These are phyloP conservation scores for Diaporthe helianthi DNA, from an alignment of 2,329 filamentous ascomycete genomes.

Conservation along the genomic window DNA sequence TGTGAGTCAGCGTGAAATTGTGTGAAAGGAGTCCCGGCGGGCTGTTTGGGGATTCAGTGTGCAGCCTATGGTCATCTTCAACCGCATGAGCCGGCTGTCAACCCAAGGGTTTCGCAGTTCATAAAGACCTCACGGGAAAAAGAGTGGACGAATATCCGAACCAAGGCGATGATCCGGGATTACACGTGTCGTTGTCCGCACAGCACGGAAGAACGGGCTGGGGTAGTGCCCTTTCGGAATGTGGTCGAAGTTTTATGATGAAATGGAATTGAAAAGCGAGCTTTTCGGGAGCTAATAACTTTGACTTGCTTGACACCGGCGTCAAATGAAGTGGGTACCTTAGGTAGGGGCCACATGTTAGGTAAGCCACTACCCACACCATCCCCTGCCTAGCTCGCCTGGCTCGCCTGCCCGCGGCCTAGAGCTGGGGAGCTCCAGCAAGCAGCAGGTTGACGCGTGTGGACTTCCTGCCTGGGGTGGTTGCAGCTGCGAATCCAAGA, in stretches of 20 bases:
- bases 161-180: not conserved
- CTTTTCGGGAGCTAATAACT: constrained; percentile 16
- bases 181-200: not conserved
- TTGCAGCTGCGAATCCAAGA: constrained; percentile 15
- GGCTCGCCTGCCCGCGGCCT: constrained; percentile 2
- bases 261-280: not conserved
- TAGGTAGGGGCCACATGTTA: not conserved
- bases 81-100: constrained; percentile 22
- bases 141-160: not conserved
- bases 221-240: not conserved
- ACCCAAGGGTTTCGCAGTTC: constrained; percentile 5
- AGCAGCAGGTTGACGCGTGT: constrained; percentile 20
- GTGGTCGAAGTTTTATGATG: constrained; percentile 4
- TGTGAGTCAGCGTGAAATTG: not conserved
- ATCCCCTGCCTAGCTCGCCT: not conserved
- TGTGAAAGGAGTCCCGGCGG: not conserved
- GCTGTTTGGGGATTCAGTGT: not conserved
- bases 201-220: not conserved
- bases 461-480: constrained; percentile 16
- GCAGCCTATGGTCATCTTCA: constrained; percentile 18
- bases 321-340: not conserved
- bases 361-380: constrained; percentile 7
- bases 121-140: not conserved
- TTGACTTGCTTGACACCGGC: not conserved
- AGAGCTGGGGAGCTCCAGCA: constrained; percentile 10